Evolutionary conservation across 495 filamentous ascomycete species (phyloP), one percentile per base, ranked within the genome.

Genomic region (Daldinia grandis): DNA sequence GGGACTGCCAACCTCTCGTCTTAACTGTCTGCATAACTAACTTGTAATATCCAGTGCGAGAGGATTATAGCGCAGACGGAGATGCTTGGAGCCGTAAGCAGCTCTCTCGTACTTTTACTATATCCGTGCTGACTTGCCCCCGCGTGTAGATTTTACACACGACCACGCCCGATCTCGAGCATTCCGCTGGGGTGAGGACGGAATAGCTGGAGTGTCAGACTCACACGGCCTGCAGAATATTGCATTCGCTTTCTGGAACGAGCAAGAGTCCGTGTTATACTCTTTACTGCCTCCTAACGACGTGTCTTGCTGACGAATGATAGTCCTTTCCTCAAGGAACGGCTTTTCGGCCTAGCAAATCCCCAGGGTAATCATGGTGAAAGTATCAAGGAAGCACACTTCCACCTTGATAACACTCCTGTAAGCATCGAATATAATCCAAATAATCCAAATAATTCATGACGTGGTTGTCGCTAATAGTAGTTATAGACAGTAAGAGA

Each of bases 281-380:
- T 33, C 12, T 31, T 25, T 28, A 60, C 4, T 19, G 37, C 8
- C 7, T 9, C 8, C 7, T 9, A 30, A 27, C 40, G 25, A n/a
- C 14, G 27, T 17, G 30, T 50, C 65, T 71, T 31, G 73, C 65
- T 74, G 37, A 63, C 38, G 51, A 8, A 28, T 53, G 40, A 44
- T 53, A 97, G 93, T 80, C 91, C 91, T 64, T 97, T 94, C 75
- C 83, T 98, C 67, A 98, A 98, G 75, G 95, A 98, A 77, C 89
- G 95, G 62, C 84, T 98, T 5, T 98, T 98, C 76, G 95, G 95
- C 24, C 81, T 98, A 54, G 94, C 93, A 14, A 98, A 98, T 74
- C 95, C 95, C 1, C 92, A 98, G 80, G 95, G 95, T 58, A 97
- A 97, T 66, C 95, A 98, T 81, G 95, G 95, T 47, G 95, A 98